Base-by-base conservation (phyloP, 2,329 filamentous ascomycete genomes). In the Botrytis deweyae region DNA sequence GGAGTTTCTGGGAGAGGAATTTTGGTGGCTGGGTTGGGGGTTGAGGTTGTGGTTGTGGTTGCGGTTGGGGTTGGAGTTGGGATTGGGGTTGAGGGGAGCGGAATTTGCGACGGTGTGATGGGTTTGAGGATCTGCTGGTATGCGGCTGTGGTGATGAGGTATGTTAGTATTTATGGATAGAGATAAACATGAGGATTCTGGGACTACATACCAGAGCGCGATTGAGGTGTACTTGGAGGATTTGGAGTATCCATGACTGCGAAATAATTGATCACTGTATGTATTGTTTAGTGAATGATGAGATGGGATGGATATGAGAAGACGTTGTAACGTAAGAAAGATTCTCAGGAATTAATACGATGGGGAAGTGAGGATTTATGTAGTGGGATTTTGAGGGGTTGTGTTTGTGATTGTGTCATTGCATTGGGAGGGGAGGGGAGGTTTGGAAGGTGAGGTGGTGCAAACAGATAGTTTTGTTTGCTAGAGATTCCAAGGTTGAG, bases 61-160 rank as follows among this genome's bases (percentile, higher is more conserved):
- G 64, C 33, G 36, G 46, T 67, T 33, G 22, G 36, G 14, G 10
- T n/a, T 40, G 22, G 29, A 14, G 10, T 52, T 36, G 42, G 14
- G 12, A 1, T 14, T 6, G 25, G 14, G 14, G 14, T 38, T 12
- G 64, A 46, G 4, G 65, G 46, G 8, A 67, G 46, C 8, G 46
- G 65, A 12, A 67, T 55, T 12, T 67, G 65, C 1, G 65, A 67
- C 4, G 65, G 46, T 1, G 65, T 52, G 14, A 4, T 67, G 1
- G 38, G 22, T n/a, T 38, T 52, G 49, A 1, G 0, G 22, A 12
- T 1, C 18, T 12, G 1, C 18, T 12, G 1, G 1, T 9, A 22
- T 25, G 25, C 10, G 0, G 49, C 49, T 55, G 49, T 52, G 25
- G 25, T 52, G 25, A n/a, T 67, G 33, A 0, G n/a, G 4, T 38